phyloP scores from a whole-genome alignment of 1,284 basidiomycete species.

The Gymnopus androsaceus region DNA sequence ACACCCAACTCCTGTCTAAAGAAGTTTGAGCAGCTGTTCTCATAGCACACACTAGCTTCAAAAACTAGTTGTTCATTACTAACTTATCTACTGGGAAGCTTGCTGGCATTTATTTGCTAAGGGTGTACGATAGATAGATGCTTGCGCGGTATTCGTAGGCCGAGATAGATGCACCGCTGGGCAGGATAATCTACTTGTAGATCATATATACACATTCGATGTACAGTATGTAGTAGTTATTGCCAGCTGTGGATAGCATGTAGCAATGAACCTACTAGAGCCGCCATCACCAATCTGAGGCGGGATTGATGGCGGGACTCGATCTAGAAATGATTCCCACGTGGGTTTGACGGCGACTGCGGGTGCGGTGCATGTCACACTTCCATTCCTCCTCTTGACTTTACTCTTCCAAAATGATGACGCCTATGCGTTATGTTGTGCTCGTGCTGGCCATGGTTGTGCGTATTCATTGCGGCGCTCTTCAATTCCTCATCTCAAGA shows the following conservation, averaged over 20 bases:
- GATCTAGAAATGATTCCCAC: too few relatives aligned
- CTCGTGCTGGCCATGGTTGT: slow-evolving; percentile 69
- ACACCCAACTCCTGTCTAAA: slow-evolving; percentile 20
- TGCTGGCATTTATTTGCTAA: neutral
- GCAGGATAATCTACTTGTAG: too few relatives aligned
- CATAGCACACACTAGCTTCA: slow-evolving; percentile 6
- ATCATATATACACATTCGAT: too few relatives aligned
- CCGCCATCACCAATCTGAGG: too few relatives aligned
- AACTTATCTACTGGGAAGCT: neutral
- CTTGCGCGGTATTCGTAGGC: too few relatives aligned
- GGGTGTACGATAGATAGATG: neutral
- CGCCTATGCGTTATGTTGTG: slow-evolving; percentile 72
- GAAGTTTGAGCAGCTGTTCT: slow-evolving; percentile 22
- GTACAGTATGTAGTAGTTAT: too few relatives aligned
- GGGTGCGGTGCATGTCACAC: neutral
- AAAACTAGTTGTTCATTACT: too few relatives aligned
- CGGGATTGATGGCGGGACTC: too few relatives aligned
- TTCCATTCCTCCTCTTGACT: slow-evolving; percentile 1
- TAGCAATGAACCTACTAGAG: too few relatives aligned
- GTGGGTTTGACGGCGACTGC: too few relatives aligned
- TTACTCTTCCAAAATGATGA: slow-evolving; percentile 61
- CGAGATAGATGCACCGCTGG: too few relatives aligned
- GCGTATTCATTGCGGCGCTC: slow-evolving; percentile 26
- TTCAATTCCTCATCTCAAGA: neutral
- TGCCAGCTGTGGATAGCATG: too few relatives aligned